Evolutionary conservation across 805 yeast species (phyloP), one percentile per base, ranked within the genome.

Genomic region (Tetrapisispora pingtungensis): DNA sequence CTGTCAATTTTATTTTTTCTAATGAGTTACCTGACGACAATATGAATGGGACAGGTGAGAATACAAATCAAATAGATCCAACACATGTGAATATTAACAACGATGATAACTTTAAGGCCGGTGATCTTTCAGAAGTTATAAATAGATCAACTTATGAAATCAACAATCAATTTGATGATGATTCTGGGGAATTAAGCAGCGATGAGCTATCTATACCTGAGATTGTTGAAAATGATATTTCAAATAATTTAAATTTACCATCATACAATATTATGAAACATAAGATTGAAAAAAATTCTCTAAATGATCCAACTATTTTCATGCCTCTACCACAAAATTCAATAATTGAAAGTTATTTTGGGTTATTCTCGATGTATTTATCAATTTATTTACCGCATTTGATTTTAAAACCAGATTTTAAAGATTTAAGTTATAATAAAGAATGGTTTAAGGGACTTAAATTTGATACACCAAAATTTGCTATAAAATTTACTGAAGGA

Each of bases 1-100:
- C 95, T 1, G 81, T 84, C 10, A 58, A 58, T 42, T 53, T 50
- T 40, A 59, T 61, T 8, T 60, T 61, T 41, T 51, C 60, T 12
- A 56, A 53, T 35, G 63, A 56, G 33, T 18, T 55, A 22, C 50
- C 55, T 20, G 26, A 39, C n/a, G 31, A n/a, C 22, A 36, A 28
- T 34, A 19, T 35, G 32, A 33, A 30, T 19, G 20, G 14, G 5
- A 17, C 33, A 4, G 33, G 14, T 38, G 36, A 19, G 8, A 26
- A 12, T 35, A 33, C n/a, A 20, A 31, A 22, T 7, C 22, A 24
- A n/a, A 2, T 15, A 12, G 12, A 19, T 18, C 14, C 35, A 8
- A 22, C 33, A 17, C 39, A 41, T 41, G 43, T 41, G 5, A 14
- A 33, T 12, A 33, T 41, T 24, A n/a, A 14, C 19, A 35, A 33